Percentiles rank a stretch among this genome's conserved stretches.
Conservation (phyloP, 2,329 filamentous ascomycete genomes). For the Acrodontium crateriforme region DNA sequence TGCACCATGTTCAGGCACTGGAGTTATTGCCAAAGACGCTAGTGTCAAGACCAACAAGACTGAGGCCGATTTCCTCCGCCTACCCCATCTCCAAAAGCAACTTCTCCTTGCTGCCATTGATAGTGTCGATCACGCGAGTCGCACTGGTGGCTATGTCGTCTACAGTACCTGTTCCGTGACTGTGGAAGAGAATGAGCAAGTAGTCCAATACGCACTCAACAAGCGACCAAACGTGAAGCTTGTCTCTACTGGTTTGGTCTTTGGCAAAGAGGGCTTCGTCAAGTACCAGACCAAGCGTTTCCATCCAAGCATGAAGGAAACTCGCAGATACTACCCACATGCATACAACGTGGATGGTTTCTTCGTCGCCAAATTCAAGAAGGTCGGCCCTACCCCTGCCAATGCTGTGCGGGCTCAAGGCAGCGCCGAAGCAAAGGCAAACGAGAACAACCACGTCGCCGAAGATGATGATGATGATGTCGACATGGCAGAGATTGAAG, state of each 20-base stretch:
- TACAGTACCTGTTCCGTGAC: slow-evolving; percentile 96
- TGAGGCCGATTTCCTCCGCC: slow-evolving; percentile 80
- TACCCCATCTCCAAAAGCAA: slow-evolving; percentile 92
- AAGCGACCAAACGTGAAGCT: slow-evolving; percentile 89
- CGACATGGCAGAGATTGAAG: slow-evolving; percentile 43
- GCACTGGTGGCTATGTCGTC: slow-evolving; percentile 87
- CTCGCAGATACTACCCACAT: slow-evolving; percentile 78
- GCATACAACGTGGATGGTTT: slow-evolving; percentile 95
- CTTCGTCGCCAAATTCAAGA: slow-evolving; percentile 96
- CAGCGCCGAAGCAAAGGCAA: slow-evolving; percentile 17
- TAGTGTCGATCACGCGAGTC: slow-evolving; percentile 78
- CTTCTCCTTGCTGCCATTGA: slow-evolving; percentile 86
- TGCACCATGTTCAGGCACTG: slow-evolving; percentile 89
- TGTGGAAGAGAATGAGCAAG: slow-evolving; percentile 83
- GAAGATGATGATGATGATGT: slow-evolving; percentile 41
- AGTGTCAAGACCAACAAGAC: slow-evolving; percentile 98
- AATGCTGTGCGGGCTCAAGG: slow-evolving; percentile 36
- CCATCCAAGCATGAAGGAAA: slow-evolving; percentile 68
- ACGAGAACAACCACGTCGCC: slow-evolving; percentile 11
- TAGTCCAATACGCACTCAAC: slow-evolving; percentile 83
- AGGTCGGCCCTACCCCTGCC: slow-evolving; percentile 62
- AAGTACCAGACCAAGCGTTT: slow-evolving; percentile 86
- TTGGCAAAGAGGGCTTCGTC: slow-evolving; percentile 86
- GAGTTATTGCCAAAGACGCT: slow-evolving; percentile 93
- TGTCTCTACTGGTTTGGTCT: slow-evolving; percentile 78